Conservation (phyloP, 2,329 filamentous ascomycete genomes). For the Emericellopsis cladophorae region DNA sequence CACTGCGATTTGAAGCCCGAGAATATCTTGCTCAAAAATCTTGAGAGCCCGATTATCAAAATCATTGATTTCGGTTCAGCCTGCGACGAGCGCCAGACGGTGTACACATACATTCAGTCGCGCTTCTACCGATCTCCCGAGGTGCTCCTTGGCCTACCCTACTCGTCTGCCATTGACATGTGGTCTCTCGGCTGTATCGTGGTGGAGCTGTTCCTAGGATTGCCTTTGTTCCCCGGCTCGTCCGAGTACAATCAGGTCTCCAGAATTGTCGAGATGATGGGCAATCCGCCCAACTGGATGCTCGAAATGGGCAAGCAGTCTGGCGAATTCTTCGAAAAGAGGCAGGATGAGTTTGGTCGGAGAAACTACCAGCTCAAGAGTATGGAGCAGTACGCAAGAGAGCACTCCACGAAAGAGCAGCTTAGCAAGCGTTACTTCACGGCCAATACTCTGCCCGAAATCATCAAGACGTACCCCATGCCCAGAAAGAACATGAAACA, state of each 20-base stretch:
- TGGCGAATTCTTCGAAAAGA: constrained; percentile 93
- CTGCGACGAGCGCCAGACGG: constrained; percentile 94
- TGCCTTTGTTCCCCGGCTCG: constrained; percentile 90
- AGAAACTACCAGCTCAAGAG: constrained; percentile 86
- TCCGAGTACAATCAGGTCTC: constrained; percentile 99
- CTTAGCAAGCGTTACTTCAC: constrained; percentile 99
- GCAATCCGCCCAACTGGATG: constrained; percentile 96
- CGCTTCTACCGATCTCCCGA: constrained; percentile 96
- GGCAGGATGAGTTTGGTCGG: constrained; percentile 80
- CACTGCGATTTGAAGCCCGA: constrained; percentile 98
- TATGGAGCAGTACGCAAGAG: constrained; percentile 94
- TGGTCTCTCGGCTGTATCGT: constrained; percentile 98
- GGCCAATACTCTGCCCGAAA: constrained; percentile 84
- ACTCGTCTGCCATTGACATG: constrained; percentile 98
- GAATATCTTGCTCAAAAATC: constrained; percentile 93
- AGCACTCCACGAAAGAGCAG: constrained; percentile 94
- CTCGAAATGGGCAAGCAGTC: constrained; percentile 97
- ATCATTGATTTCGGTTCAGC: constrained; percentile 99
- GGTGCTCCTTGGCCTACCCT: constrained; percentile 86
- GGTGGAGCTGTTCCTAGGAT: constrained; percentile 87
- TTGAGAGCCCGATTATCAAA: constrained; percentile 98
- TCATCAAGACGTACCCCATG: constrained; percentile 97
- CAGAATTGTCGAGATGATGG: constrained; percentile 94
- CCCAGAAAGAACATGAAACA: constrained; percentile 99
- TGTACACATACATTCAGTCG: constrained; percentile 98